Base-by-base conservation (phyloP, 2,329 filamentous ascomycete species). In the Exophiala aquamarina region DNA sequence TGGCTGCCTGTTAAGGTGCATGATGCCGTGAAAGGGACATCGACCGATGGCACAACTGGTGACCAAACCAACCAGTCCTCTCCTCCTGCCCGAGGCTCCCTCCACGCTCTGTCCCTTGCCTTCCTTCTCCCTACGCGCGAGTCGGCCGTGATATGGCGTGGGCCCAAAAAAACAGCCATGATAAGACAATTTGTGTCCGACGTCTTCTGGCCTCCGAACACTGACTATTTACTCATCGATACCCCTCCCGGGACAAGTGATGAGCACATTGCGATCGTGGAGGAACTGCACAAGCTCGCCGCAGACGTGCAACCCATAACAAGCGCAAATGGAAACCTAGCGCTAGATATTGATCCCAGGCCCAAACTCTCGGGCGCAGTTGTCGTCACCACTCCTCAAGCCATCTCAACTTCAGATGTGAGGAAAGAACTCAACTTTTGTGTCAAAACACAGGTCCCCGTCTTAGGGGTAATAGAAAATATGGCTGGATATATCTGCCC, bases 101-200 rank as follows among this genome's bases (percentile, higher is more conserved):
- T 75, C 29, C 67, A 71, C 51, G 93, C 89, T 66, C 96, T 97
- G 87, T 95, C 89, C 45, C 76, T 98, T 1, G 93, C 91, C 2
- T 97, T 98, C 61, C 78, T 98, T 5, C 78, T 98, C 4, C 83
- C 85, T 3, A 81, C 83, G 52, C 77, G 92, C 59, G 88, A 87
- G 53, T 90, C 96, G 60, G 92, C 93, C 0, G 91, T 98, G 0
- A 93, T 98, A 31, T 98, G 93, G 93, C 82, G 93, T 43, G 93
- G 93, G 0, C 93, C 93, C 2, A 98, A 98, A 71, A 98, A 98
- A 73, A 98, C 93, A 3, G 93, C 93, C 41, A 98, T 98, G 93
- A 89, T 98, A 49, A 83, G 91, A 32, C 93, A 98, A 67, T 98
- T 98, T 64, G 75, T 98, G 20, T 86, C 87, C 1, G 91, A 96